Evolutionary conservation across 2,329 filamentous ascomycete species (phyloP).

Genomic region (Zymoseptoria brevis): DNA sequence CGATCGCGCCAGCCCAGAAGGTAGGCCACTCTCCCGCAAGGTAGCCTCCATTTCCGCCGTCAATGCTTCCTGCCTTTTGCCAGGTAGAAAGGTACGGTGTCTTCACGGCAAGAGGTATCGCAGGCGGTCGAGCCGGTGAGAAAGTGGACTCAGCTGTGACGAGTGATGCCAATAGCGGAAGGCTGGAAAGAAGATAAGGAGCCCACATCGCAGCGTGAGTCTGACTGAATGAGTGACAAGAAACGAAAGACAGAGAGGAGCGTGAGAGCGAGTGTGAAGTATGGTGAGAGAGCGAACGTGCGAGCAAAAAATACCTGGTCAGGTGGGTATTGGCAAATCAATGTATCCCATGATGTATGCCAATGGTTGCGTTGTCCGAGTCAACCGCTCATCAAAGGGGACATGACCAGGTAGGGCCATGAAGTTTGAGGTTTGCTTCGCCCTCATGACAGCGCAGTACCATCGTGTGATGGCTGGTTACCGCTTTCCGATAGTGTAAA

Average conservation of each 20-base stretch:
- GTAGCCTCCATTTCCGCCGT: slow-evolving; percentile 53
- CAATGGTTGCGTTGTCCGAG: background rate
- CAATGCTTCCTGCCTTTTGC: slow-evolving; percentile 52
- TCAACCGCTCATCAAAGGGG: background rate
- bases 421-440: background rate
- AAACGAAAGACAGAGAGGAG: slow-evolving; percentile 10
- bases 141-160: slow-evolving; percentile 38
- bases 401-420: background rate
- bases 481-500: background rate
- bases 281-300: background rate
- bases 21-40: slow-evolving; percentile 61
- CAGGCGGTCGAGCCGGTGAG: slow-evolving; percentile 56
- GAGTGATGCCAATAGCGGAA: slow-evolving; percentile 25
- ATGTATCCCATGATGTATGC: background rate
- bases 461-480: background rate
- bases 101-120: slow-evolving; percentile 64
- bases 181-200: slow-evolving; percentile 4
- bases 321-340: background rate
- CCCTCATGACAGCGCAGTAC: background rate
- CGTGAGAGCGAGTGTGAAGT: slow-evolving; percentile 2
- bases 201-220: background rate
- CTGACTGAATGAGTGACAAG: background rate
- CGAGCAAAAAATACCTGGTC: background rate
- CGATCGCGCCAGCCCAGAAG: slow-evolving; percentile 53
- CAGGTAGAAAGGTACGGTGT: slow-evolving; percentile 68